Conservation (phyloP, 345 rosid species). For the Draba incana region DNA sequence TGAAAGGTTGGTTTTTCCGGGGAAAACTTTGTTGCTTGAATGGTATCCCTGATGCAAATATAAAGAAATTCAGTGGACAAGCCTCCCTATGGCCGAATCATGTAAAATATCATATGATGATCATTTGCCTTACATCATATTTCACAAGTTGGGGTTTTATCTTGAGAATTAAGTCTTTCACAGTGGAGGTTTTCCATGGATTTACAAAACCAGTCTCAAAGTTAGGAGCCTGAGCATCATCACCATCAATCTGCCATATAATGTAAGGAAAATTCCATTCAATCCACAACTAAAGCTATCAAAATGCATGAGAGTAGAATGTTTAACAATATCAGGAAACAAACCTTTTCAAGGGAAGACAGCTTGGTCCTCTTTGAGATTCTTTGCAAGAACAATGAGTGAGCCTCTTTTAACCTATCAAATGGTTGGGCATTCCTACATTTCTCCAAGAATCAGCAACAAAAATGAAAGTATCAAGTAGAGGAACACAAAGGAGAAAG, state of each 20-base stretch:
- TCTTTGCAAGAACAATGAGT: constrained; percentile 61
- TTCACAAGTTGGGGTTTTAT: constrained; percentile 55
- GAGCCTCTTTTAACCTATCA: constrained; percentile 65
- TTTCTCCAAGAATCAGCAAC: constrained; percentile 25
- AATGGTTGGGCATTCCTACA: constrained; percentile 74
- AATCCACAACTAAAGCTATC: constrained; percentile 12
- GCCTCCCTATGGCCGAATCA: constrained; percentile 13
- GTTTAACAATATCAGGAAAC: neutral
- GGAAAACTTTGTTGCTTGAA: constrained; percentile 59
- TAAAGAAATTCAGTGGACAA: constrained; percentile 22
- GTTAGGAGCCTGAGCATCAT: constrained; percentile 18
- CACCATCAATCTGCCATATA: constrained; percentile 49
- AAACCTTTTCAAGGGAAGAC: constrained; percentile 58
- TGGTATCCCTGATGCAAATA: constrained; percentile 72
- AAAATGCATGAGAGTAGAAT: neutral
- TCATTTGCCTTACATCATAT: constrained; percentile 56
- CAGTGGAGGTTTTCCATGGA: constrained; percentile 76
- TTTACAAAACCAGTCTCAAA: constrained; percentile 43
- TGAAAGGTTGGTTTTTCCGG: constrained; percentile 67
- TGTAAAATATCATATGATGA: neutral
- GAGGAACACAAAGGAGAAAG: constrained; percentile 3
- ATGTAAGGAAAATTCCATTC: neutral
- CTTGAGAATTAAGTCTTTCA: constrained; percentile 53
- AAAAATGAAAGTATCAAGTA: neutral
- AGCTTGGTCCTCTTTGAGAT: constrained; percentile 57